These are phyloP conservation scores for Suillus lakei DNA, from an alignment of 768 basidiomycete species.

Conservation along the genomic window DNA sequence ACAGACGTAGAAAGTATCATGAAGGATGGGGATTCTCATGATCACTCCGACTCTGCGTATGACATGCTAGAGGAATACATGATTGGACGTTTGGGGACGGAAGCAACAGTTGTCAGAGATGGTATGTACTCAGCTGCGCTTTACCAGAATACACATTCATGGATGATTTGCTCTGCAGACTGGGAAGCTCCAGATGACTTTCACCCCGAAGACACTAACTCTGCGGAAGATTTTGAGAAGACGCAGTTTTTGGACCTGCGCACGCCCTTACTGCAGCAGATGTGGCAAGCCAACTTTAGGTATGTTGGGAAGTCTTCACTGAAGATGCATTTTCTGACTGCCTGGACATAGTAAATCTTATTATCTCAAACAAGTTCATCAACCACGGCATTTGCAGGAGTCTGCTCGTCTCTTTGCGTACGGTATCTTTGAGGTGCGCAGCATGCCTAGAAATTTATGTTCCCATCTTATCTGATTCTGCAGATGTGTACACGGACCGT, in stretches of 20 bases:
- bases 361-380: constrained; percentile 96
- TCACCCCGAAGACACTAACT: constrained; percentile 88
- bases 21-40: constrained; percentile 81
- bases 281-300: constrained; percentile 89
- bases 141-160: neutral
- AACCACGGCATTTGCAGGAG: constrained; percentile 85
- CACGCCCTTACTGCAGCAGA: constrained; percentile 82
- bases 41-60: constrained; percentile 90
- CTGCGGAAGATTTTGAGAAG: constrained; percentile 79
- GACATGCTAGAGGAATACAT: constrained; percentile 89
- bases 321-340: constrained; percentile 7
- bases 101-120: constrained; percentile 76
- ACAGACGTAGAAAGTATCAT: constrained; percentile 82
- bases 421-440: constrained; percentile 73
- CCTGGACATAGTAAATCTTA: constrained; percentile 75
- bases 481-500: constrained; percentile 82
- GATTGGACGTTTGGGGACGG: constrained; percentile 81
- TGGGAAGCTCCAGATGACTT: constrained; percentile 93
- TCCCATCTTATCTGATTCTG: constrained; percentile 6
- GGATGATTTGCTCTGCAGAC: constrained; percentile 46
- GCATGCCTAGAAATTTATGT: neutral
- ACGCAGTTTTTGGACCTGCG: constrained; percentile 91
- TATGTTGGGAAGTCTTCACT: constrained; percentile 32
- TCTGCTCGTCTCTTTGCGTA: constrained; percentile 90
- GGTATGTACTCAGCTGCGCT: constrained; percentile 50